A percentile compares a stretch with the other conserved stretches of the same genome.
These are phyloP conservation scores for Penicillium psychrofluorescens DNA, from an alignment of 495 filamentous ascomycete species.

Conservation along the genomic window DNA sequence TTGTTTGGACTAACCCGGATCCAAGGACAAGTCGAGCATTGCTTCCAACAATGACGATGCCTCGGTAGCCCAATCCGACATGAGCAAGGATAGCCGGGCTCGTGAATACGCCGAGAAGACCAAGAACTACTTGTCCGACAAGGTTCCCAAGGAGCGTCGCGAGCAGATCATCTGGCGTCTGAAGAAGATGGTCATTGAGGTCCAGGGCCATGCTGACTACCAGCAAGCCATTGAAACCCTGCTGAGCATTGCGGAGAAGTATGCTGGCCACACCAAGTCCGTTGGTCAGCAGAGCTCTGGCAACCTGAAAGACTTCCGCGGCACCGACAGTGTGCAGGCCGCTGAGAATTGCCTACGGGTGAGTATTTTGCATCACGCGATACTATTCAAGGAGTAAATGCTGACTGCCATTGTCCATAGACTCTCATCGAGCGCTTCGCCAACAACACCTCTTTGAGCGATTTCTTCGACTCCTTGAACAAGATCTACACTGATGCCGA, in stretches of 20 bases:
- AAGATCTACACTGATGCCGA: slow-evolving; percentile 88
- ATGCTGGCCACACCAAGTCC: slow-evolving; percentile 65
- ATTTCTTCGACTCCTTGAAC: slow-evolving; percentile 80
- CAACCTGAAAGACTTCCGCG: slow-evolving; percentile 62
- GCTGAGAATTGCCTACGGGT: slow-evolving; percentile 80
- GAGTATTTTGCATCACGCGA: slow-evolving; percentile 10
- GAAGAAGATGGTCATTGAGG: slow-evolving; percentile 97
- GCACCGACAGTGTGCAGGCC: slow-evolving; percentile 48
- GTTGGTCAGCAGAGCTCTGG: slow-evolving; percentile 54
- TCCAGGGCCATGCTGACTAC: slow-evolving; percentile 90
- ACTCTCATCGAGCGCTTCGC: slow-evolving; percentile 90
- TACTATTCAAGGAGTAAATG: slow-evolving; percentile 10
- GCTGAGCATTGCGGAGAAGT: slow-evolving; percentile 76
- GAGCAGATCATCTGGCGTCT: slow-evolving; percentile 88
- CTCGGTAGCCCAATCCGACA: slow-evolving; percentile 6
- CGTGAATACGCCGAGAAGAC: slow-evolving; percentile 37
- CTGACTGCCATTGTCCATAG: slow-evolving; percentile 49
- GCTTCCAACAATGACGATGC: slow-evolving; percentile 5
- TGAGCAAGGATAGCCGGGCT: slow-evolving; percentile 13
- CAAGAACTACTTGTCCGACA: slow-evolving; percentile 67
- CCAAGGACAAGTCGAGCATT: slow-evolving; percentile 11
- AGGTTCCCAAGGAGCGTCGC: slow-evolving; percentile 89
- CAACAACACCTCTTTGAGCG: slow-evolving; percentile 83
- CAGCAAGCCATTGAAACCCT: slow-evolving; percentile 81
- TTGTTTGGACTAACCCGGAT: slow-evolving; percentile 1